Percentiles rank a stretch among this genome's conserved stretches.
Evolutionary conservation across 805 yeast species (phyloP).

Genomic region (Metschnikowia vanudenii): DNA sequence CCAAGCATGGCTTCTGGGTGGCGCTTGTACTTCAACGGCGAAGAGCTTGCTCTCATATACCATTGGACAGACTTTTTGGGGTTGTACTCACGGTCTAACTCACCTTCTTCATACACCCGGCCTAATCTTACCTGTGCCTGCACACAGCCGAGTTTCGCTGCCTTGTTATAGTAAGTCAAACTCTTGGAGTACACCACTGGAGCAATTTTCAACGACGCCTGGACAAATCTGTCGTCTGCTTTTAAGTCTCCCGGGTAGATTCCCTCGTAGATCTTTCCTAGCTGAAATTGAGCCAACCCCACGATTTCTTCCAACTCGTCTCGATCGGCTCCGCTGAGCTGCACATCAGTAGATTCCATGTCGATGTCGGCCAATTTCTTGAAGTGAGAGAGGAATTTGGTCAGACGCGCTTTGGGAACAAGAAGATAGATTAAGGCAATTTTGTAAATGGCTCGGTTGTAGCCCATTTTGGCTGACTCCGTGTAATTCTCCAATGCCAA

Average conservation of each 20-base stretch:
- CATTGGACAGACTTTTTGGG: conserved; percentile 45
- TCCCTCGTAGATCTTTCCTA: conserved; percentile 45
- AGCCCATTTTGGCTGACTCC: conserved; percentile 41
- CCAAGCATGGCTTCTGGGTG: conserved; percentile 49
- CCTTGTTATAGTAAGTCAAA: conserved; percentile 40
- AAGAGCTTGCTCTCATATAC: conserved; percentile 42
- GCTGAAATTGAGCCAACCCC: conserved; percentile 41
- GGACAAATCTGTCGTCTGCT: conserved; percentile 36
- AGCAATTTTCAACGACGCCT: conserved; percentile 32
- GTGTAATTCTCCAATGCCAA: conserved; percentile 35
- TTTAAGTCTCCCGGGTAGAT: conserved; percentile 43
- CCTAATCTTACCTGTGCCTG: conserved; percentile 44
- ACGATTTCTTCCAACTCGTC: conserved; percentile 42
- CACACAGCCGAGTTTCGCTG: conserved; percentile 41
- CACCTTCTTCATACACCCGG: conserved; percentile 42
- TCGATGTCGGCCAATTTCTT: conserved; percentile 39
- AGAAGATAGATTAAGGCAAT: conserved; percentile 38
- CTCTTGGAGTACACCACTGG: conserved; percentile 45
- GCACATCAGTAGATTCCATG: conserved; percentile 30
- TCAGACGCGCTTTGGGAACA: conserved; percentile 34
- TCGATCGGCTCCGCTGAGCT: conserved; percentile 36
- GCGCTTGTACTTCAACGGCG: conserved; percentile 38
- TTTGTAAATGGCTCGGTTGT: conserved; percentile 44
- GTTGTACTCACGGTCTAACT: conserved; percentile 38
- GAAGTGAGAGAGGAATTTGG: conserved; percentile 35